Evolutionary conservation across 805 yeast genomes (phyloP), one percentile per base, ranked within the genome.

Genomic region (Saccharomycopsis sp.): DNA sequence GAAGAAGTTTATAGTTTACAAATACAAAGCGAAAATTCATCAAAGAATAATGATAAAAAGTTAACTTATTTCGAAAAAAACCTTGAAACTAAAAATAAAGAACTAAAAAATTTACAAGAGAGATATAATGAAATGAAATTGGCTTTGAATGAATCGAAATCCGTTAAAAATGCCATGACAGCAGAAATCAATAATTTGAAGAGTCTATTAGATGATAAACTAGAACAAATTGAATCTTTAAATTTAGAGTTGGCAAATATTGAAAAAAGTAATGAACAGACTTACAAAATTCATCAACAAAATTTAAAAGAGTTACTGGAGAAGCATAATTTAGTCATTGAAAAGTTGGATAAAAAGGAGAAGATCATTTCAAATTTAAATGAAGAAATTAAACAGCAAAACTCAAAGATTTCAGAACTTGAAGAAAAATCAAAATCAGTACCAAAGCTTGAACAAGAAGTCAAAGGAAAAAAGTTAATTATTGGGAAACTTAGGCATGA

Each of bases 401-500:
- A n/a, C n/a, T n/a, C n/a, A n/a, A n/a, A n/a, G n/a, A 6, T 39
- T n/a, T n/a, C 21, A 13, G 23, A n/a, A 20, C 14, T 34, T 6
- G 23, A 39, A 34, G 13, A 18, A 5, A 19, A 28, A n/a, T 44
- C 53, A 3, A 33, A 37, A 49, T 17, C 59, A 56, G n/a, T 44
- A 31, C 26, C 44, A 1, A 65, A 63, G 52, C 64, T 67, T 38
- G 82, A 69, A 53, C 62, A 57, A 39, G 87, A 68, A 55, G 64
- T 69, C 34, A 76, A 66, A 63, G 87, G 70, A 46, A 87, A 85
- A 58, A 85, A 78, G 44, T 62, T 88, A 26, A 71, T 78, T 37
- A 75, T 92, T 38, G 97, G 97, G 1, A 92, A 89, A 56, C 69
- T 92, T 37, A 74, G 96, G 39, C 97, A 89, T 57, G 98, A 92